Evolutionary conservation across 163 green algal species (phyloP).

Genomic region (Chloroidium sp.): DNA sequence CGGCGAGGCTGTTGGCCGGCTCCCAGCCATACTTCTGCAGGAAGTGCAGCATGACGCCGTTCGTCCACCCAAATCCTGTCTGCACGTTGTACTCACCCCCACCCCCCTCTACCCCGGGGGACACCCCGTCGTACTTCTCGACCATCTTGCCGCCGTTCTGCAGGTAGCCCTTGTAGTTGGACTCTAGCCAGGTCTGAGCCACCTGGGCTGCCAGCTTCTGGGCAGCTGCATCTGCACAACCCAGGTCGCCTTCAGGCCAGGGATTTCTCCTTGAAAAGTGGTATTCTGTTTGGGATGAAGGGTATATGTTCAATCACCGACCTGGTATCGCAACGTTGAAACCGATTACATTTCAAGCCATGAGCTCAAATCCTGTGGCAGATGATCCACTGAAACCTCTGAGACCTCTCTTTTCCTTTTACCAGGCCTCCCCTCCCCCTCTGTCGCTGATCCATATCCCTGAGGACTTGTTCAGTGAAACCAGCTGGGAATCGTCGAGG

Average conservation of each 20-base stretch:
- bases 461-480: no score
- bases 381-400: no score
- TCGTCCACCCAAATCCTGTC: conserved; percentile 91
- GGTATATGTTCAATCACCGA: no score
- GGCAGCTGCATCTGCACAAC: conserved; percentile 9
- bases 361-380: no score
- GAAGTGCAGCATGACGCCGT: conserved; percentile 63
- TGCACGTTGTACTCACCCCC: conserved; percentile 30
- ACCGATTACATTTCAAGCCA: no score
- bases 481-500: no score
- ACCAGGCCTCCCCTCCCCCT: no score
- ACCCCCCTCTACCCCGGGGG: conserved; percentile 69
- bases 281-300: no score
- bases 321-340: no score
- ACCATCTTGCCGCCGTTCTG: conserved; percentile 22
- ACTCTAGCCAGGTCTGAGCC: conserved; percentile 35
- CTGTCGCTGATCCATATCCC: no score
- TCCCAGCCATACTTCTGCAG: conserved; percentile 40
- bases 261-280: no score
- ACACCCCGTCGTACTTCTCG: conserved; percentile 39
- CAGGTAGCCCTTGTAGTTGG: conserved; percentile 21
- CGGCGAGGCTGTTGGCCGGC: conserved; percentile 3
- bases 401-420: no score
- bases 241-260: background rate
- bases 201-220: conserved; percentile 29